A percentile compares a stretch with the other conserved stretches of the same genome.
These are phyloP conservation scores for Rosa lucieae DNA, from an alignment of 306 rosid genomes.

Conservation along the genomic window DNA sequence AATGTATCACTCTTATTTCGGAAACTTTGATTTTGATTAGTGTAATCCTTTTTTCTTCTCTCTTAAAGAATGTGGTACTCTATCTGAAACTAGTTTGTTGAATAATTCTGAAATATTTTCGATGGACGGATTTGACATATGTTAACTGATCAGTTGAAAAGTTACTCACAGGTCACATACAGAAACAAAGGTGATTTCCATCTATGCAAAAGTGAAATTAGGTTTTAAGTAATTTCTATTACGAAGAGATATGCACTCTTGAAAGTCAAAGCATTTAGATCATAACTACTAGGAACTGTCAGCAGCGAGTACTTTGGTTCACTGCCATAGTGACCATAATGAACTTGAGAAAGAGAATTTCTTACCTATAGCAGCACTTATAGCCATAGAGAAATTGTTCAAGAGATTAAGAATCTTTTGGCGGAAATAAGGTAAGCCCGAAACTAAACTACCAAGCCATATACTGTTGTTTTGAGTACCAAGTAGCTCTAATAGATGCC, in stretches of 20 bases:
- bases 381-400: neutral
- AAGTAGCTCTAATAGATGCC: neutral
- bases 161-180: neutral
- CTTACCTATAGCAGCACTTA: neutral
- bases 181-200: neutral
- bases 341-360: conserved; percentile 1
- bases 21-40: neutral
- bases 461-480: neutral
- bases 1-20: neutral
- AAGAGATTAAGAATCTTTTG: neutral
- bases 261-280: neutral
- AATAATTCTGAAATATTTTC: neutral
- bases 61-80: neutral
- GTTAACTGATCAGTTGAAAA: neutral
- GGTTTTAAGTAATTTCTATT: neutral
- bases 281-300: neutral
- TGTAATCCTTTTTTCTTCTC: neutral
- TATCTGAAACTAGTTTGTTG: neutral
- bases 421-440: neutral
- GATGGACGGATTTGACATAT: neutral
- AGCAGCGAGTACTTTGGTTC: neutral
- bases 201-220: conserved; percentile 2
- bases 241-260: neutral
- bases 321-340: neutral
- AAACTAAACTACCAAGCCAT: neutral